phyloP scores from a whole-genome alignment of 129 eudicot species.

The Heracleum sosnowskyi region DNA sequence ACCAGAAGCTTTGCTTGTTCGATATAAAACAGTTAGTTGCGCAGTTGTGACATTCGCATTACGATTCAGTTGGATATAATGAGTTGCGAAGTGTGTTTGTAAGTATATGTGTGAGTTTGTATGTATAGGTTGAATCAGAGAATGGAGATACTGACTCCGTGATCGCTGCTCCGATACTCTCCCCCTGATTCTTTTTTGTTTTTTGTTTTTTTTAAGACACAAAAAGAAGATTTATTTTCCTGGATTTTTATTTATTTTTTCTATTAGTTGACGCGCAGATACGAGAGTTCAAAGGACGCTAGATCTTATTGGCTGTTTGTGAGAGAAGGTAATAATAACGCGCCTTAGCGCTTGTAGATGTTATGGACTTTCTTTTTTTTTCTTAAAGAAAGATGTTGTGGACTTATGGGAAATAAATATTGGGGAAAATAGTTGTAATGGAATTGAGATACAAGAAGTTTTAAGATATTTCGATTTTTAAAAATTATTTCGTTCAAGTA shows the following conservation, averaged over 20 bases:
- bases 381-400: too few relatives aligned
- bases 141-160: conserved; percentile 26
- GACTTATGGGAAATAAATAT: too few relatives aligned
- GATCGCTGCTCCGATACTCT: conserved; percentile 50
- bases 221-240: background rate
- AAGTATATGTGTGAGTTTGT: background rate
- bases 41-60: conserved; percentile 26
- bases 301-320: background rate
- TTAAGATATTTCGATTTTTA: too few relatives aligned
- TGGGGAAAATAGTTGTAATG: background rate
- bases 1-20: conserved; percentile 19
- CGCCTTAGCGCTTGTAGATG: background rate
- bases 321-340: background rate
- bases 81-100: background rate
- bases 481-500: too few relatives aligned
- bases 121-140: conserved; percentile 32
- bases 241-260: background rate
- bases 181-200: conserved; percentile 19
- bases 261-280: background rate
- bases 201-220: conserved; percentile 20
- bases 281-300: background rate
- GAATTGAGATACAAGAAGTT: too few relatives aligned
- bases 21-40: conserved; percentile 5
- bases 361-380: too few relatives aligned
- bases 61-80: conserved; percentile 10